A percentile compares a stretch with the other conserved stretches of the same genome.
These are phyloP conservation scores for Astragalus glycyphyllos DNA, from an alignment of 306 rosid species.

Conservation along the genomic window DNA sequence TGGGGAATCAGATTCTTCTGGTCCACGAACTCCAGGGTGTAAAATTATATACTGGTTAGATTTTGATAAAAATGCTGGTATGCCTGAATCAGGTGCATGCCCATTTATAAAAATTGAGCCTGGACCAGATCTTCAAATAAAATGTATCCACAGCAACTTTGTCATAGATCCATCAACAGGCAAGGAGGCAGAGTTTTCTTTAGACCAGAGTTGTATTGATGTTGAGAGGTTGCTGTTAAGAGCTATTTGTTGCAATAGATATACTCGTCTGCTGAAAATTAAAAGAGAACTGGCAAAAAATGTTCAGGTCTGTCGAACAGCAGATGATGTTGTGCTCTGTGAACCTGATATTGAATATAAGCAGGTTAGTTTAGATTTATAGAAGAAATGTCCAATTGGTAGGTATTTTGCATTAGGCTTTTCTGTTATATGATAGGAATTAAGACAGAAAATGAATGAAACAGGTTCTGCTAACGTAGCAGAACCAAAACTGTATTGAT, in stretches of 20 bases:
- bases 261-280: slow-evolving; percentile 92
- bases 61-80: slow-evolving; percentile 73
- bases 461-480: no score
- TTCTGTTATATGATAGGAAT: background rate
- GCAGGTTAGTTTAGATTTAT: slow-evolving; percentile 61
- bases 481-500: no score
- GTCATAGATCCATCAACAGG: slow-evolving; percentile 88
- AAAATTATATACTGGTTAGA: slow-evolving; percentile 94
- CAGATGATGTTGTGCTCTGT: slow-evolving; percentile 78
- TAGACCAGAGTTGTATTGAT: slow-evolving; percentile 92
- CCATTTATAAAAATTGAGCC: slow-evolving; percentile 92
- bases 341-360: slow-evolving; percentile 65
- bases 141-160: slow-evolving; percentile 82
- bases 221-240: slow-evolving; percentile 89
- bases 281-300: slow-evolving; percentile 82
- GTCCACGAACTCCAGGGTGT: slow-evolving; percentile 85
- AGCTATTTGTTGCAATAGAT: slow-evolving; percentile 89
- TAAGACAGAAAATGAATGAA: no score
- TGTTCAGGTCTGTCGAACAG: slow-evolving; percentile 68
- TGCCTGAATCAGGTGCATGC: slow-evolving; percentile 68
- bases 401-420: slow-evolving; percentile 3
- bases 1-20: slow-evolving; percentile 81
- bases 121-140: slow-evolving; percentile 85
- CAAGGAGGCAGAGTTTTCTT: slow-evolving; percentile 82
- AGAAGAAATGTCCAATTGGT: slow-evolving; percentile 25